Evolutionary conservation across 768 basidiomycete genomes (phyloP), one percentile per base, ranked within the genome.

Genomic region (Xanthoconium stramineum): DNA sequence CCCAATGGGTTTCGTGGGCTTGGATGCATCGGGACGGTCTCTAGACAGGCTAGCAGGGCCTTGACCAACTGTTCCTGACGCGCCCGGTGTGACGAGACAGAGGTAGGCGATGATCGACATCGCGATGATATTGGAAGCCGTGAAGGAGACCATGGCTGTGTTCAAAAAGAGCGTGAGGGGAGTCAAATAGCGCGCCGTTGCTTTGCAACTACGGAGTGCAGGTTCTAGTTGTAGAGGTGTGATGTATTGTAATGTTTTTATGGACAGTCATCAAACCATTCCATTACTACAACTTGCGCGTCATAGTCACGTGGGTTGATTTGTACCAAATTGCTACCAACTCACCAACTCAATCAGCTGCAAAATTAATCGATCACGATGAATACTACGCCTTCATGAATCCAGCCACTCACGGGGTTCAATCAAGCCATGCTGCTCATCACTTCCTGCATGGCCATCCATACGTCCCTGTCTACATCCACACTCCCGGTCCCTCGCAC

Each of bases 381-480:
- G 12, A 35, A 35, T 9, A 1, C 6, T 35, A 12, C 9, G 8
- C 3, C 33, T 6, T 12, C 33, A 35, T 6, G 12, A 6, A 35
- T 8, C 8, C 33, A 9, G 33, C 9, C 9, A 35, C 33, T 35
- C 33, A 12, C 24, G 24, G 24, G 33, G 33, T 2, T 9, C 33
- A 35, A 35, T 35, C 33, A 35, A 35, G 33, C 8, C 24, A 12
- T 47, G 17, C 14, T 29, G 24, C 56, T 47, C 57, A 56, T 53
- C 40, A 69, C 67, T 32, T 67, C 66, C 44, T 64, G 62, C 59
- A 69, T 69, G 35, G 56, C 60, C 43, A 60, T 52, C 67, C 65
- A 69, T 5, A 30, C 52, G 32, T 14, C 49, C 14, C 30, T 50
- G 42, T 67, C 61, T 9, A 60, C 56, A 35, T 57, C 56, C 5